These are phyloP conservation scores for Breviolum minutum DNA, from an alignment of 73 alveolate species.

Conservation along the genomic window DNA sequence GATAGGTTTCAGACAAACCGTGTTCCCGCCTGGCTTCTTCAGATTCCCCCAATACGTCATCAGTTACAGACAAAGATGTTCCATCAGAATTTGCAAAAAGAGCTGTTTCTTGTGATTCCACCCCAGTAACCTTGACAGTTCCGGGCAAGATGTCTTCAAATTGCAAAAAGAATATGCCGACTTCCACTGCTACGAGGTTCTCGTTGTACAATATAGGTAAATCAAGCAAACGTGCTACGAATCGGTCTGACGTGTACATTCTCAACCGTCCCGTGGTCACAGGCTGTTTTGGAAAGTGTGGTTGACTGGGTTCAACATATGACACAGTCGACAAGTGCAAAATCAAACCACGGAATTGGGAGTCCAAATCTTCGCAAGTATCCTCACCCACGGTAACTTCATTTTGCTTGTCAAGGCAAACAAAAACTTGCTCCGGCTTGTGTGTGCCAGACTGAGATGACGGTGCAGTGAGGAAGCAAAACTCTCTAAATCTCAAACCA, in stretches of 20 bases:
- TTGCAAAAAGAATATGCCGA: not conserved
- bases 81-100: not conserved
- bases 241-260: not conserved
- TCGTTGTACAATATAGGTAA: not conserved
- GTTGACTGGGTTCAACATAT: not conserved
- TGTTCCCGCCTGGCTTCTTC: not conserved
- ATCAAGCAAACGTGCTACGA: not conserved
- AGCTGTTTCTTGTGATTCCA: not conserved
- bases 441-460: not conserved
- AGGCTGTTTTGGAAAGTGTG: not conserved
- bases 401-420: not conserved
- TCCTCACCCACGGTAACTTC: too few relatives aligned
- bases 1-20: not conserved
- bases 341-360: not conserved
- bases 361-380: not conserved
- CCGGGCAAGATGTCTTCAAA: not conserved
- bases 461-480: not conserved
- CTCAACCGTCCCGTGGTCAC: not conserved
- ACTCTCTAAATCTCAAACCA: not conserved
- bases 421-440: not conserved
- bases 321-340: not conserved
- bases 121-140: not conserved
- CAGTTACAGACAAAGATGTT: too few relatives aligned
- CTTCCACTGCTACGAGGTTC: not conserved
- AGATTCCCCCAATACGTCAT: too few relatives aligned